Conservation (phyloP, 345 rosid genomes). For the Pugionium cornutum region DNA sequence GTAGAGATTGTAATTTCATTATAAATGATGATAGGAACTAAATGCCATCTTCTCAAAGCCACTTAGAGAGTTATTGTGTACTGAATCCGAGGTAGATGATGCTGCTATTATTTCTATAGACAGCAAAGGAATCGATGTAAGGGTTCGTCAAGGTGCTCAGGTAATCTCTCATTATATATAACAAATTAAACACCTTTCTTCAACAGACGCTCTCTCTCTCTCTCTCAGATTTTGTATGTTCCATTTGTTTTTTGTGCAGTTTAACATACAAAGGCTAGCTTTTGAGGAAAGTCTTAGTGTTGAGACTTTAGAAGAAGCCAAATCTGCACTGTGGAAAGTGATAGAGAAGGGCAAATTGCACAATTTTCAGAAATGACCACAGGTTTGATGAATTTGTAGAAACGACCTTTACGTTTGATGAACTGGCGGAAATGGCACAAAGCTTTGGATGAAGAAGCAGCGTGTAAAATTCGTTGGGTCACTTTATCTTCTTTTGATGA, state of each 20-base stretch:
- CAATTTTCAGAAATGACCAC: slow-evolving; percentile 43
- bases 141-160: slow-evolving; percentile 98
- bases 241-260: slow-evolving; percentile 44
- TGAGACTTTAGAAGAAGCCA: slow-evolving; percentile 88
- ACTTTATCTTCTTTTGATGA: background rate
- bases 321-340: slow-evolving; percentile 74
- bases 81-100: slow-evolving; percentile 80
- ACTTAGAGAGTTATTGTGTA: slow-evolving; percentile 62
- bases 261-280: slow-evolving; percentile 84
- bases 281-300: slow-evolving; percentile 70
- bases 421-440: background rate
- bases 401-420: slow-evolving; percentile 1
- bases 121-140: slow-evolving; percentile 86
- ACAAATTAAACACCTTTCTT: slow-evolving; percentile 9
- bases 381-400: background rate
- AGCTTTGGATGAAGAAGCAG: slow-evolving; percentile 12
- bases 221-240: background rate
- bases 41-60: slow-evolving; percentile 83
- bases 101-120: slow-evolving; percentile 95
- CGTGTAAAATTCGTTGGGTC: background rate
- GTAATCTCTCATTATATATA: slow-evolving; percentile 40
- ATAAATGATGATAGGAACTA: slow-evolving; percentile 56
- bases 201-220: slow-evolving; percentile 7
- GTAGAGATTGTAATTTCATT: background rate
- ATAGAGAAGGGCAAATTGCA: slow-evolving; percentile 63